Base-by-base conservation (phyloP, 257 asterid species). In the Paraleonurus japonicus region DNA sequence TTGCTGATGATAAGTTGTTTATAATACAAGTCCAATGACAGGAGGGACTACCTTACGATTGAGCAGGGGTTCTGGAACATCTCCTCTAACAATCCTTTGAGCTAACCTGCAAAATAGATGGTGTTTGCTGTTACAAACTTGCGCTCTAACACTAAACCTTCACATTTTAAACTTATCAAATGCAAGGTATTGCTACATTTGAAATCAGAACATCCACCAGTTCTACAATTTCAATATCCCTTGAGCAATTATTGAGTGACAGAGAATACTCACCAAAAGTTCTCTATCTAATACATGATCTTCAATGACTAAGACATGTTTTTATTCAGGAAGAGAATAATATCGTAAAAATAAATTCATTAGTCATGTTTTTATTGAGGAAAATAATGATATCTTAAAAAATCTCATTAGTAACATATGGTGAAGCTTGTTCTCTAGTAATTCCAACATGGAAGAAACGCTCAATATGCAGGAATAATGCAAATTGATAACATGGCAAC, bases 1-100 rank as follows among this genome's bases (percentile, higher is more conserved):
- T 53, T 65, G 43, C 65, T 13, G 35, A 43, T 39, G n/a, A 26
- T 32, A 35, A 69, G 50, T 64, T 70, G 41, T 33, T 48, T 9
- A 20, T n/a, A 37, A 28, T 66, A 47, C 47, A 53, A 59, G 33
- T 23, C 22, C 13, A 64, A 64, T 39, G 35, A 61, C 61, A 67
- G 47, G 37, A 13, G 43, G 24, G 51, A 72, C 61, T 65, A 92
- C 98, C 97, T 89, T 92, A 35, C 98, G 96, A 79, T 92, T 86
- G 60, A 87, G 75, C 72, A 92, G 80, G 58, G 96, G 96, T 76
- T 92, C 98, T 59, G 98, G 98, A 79, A 92, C 98, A 86, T 92
- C 98, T 47, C 98, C 97, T 41, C 96, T 85, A 35, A 92, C 88
- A 73, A 92, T 92, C 80, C 98, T 80, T 76, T 90, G 98, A 82